A percentile compares a stretch with the other conserved stretches of the same genome.
These are phyloP conservation scores for Cyberlindnera euphorbiae DNA, from an alignment of 805 yeast species.

Conservation along the genomic window DNA sequence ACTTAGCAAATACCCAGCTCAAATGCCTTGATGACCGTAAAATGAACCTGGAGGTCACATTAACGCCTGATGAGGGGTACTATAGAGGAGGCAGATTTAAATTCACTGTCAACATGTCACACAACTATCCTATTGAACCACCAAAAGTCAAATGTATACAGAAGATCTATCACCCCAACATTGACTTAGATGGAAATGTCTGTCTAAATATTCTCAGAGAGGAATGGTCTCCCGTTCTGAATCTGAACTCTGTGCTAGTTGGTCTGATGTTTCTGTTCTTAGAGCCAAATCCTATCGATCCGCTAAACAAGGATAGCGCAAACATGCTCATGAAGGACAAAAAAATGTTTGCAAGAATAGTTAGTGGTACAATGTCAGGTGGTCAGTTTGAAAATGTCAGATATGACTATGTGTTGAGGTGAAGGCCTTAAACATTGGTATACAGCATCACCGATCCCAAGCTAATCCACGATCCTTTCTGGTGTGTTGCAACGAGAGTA, in stretches of 20 bases:
- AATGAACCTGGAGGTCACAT: slow-evolving; percentile 51
- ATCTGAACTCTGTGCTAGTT: slow-evolving; percentile 72
- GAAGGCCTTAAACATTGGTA: neutral
- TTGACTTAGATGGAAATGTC: slow-evolving; percentile 84
- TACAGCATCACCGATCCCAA: no score
- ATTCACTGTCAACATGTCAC: slow-evolving; percentile 62
- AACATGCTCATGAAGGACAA: slow-evolving; percentile 44
- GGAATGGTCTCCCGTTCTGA: slow-evolving; percentile 94
- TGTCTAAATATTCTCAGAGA: slow-evolving; percentile 88
- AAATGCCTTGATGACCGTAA: slow-evolving; percentile 48
- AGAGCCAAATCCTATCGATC: slow-evolving; percentile 91
- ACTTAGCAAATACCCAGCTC: slow-evolving; percentile 53
- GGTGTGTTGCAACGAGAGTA: no score
- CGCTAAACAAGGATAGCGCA: slow-evolving; percentile 89
- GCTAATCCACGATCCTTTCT: no score
- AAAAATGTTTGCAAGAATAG: slow-evolving; percentile 50
- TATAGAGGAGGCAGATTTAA: slow-evolving; percentile 65
- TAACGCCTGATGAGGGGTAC: slow-evolving; percentile 68
- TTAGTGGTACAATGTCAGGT: slow-evolving; percentile 68
- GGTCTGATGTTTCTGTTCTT: slow-evolving; percentile 82
- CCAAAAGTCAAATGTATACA: slow-evolving; percentile 75
- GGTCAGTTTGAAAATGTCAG: slow-evolving; percentile 48
- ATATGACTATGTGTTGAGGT: slow-evolving; percentile 55
- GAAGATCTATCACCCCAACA: slow-evolving; percentile 89
- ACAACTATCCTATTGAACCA: slow-evolving; percentile 85